Base-by-base conservation (phyloP, 805 yeast species). In the Yueomyces sinensis region DNA sequence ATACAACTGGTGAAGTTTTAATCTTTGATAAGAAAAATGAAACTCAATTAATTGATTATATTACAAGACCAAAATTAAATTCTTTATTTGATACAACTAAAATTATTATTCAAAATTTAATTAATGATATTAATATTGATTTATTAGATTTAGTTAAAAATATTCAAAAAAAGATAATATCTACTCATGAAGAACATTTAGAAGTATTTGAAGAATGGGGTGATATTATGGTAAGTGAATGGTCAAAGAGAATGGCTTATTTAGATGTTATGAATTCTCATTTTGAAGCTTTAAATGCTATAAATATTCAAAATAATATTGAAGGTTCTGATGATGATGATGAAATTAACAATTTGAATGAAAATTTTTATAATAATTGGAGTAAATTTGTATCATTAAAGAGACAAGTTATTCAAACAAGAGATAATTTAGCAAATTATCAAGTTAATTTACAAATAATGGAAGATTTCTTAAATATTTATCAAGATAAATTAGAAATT, bases 161-260 rank as follows among this genome's bases (percentile, higher is more conserved):
- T 4, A 56, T 63, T 17, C 59, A 66, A 29, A 45, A 54, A 3
- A 55, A 52, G 5, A 57, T 62, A 9, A 58, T 63, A 20, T 46
- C 49, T 2, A 54, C 62, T 24, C 65, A 71, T 46, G 50, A 58
- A 16, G 51, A 59, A 16, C 66, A 76, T 27, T 64, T 79, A 35
- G 87, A 81, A 41, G 66, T 76, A 0, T 68, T 76, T 49, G 87
- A 80, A 52, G 80, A 80, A 40, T 81, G 80, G 63, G 75, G 78
- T 5, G 86, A 79, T 36, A 68, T 73, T 5, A 65, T 81, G 20
- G 65, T 79, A 36, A 66, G 60, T 43, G 83, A 78, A 43, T 79
- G 76, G 58, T 69, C 80, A 6, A 68, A 70, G 34, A 68, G 72
- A 38, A 65, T 80, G 48, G 67, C 75, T 34, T 58, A 61, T 16